Conservation (phyloP, 2,329 filamentous ascomycete species). For the Pseudovirgaria hyperparasitica region DNA sequence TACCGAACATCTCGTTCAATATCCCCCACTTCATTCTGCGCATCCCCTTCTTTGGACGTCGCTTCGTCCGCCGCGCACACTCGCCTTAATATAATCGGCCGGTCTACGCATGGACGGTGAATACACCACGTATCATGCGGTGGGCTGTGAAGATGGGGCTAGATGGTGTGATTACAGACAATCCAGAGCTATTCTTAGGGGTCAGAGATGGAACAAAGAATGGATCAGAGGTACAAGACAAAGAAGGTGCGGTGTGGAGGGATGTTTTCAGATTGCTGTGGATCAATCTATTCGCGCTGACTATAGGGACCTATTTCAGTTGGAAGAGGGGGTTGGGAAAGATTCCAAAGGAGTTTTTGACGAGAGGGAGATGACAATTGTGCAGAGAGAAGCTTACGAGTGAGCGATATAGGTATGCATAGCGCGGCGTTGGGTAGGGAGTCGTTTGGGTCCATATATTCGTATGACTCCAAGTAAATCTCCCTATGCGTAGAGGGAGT, state of each 20-base stretch:
- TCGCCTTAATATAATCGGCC: conserved; percentile 41
- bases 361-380: conserved; percentile 4
- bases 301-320: conserved; percentile 20
- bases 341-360: conserved; percentile 9
- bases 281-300: conserved; percentile 19
- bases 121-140: conserved; percentile 64
- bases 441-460: too few species aligned
- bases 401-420: too few species aligned
- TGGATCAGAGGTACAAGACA: too few species aligned
- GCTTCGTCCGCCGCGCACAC: conserved; percentile 52
- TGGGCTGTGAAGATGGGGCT: conserved; percentile 58
- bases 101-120: conserved; percentile 79
- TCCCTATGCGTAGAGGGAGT: too few species aligned
- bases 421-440: neutral
- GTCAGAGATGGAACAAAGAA: too few species aligned
- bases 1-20: conserved; percentile 65
- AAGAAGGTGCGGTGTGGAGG: conserved; percentile 26
- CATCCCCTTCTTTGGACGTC: conserved; percentile 51
- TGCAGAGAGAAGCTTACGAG: too few species aligned
- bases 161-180: conserved; percentile 78
- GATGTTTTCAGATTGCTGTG: conserved; percentile 16
- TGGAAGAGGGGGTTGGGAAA: conserved; percentile 16
- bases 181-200: conserved; percentile 55
- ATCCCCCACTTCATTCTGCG: conserved; percentile 57
- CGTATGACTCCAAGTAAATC: too few species aligned